Percentiles rank a stretch among this genome's conserved stretches.
These are phyloP conservation scores for Fimicolochytrium jonesii DNA, from an alignment of 192 early-diverging fungal genomes.

Conservation along the genomic window DNA sequence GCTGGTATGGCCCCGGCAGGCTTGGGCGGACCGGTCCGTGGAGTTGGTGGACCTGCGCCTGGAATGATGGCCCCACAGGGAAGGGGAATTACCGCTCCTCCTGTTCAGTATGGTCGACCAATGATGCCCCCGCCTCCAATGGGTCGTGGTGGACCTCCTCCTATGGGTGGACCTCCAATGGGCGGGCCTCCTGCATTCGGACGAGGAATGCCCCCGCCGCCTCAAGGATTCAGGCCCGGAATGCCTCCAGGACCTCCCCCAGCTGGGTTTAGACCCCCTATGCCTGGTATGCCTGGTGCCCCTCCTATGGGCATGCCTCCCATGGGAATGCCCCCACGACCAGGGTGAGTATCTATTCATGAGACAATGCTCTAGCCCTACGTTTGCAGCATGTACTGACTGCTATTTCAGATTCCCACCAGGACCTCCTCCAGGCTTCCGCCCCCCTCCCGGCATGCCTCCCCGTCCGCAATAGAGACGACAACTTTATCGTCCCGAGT, in stretches of 20 bases:
- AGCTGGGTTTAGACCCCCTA: constrained; percentile 49
- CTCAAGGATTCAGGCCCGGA: constrained; percentile 48
- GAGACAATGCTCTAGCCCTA: constrained; percentile 18
- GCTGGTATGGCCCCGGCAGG: constrained; percentile 26
- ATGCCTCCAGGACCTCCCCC: constrained; percentile 42
- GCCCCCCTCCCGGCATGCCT: too few relatives aligned
- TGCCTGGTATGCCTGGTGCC: constrained; percentile 42
- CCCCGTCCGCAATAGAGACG: too few relatives aligned
- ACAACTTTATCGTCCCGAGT: too few relatives aligned
- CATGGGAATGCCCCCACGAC: constrained; percentile 32
- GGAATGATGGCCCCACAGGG: constrained; percentile 84
- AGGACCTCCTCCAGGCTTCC: constrained; percentile 39
- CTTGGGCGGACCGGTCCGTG: constrained; percentile 45
- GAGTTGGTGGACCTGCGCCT: constrained; percentile 89
- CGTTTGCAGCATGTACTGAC: constrained; percentile 35
- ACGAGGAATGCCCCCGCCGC: constrained; percentile 51
- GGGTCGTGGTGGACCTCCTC: constrained; percentile 4
- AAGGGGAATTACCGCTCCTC: constrained; percentile 61
- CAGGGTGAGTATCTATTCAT: constrained; percentile 24
- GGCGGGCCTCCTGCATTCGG: constrained; percentile 32
- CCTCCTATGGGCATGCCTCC: constrained; percentile 66
- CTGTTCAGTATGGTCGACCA: constrained; percentile 65
- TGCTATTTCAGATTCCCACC: constrained; percentile 36
- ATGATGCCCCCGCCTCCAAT: constrained; percentile 27
- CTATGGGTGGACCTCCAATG: constrained; percentile 32